Percentiles rank a stretch among this genome's conserved stretches.
phyloP scores from a whole-genome alignment of 805 yeast species.

The Saccharomycopsis amapae region DNA sequence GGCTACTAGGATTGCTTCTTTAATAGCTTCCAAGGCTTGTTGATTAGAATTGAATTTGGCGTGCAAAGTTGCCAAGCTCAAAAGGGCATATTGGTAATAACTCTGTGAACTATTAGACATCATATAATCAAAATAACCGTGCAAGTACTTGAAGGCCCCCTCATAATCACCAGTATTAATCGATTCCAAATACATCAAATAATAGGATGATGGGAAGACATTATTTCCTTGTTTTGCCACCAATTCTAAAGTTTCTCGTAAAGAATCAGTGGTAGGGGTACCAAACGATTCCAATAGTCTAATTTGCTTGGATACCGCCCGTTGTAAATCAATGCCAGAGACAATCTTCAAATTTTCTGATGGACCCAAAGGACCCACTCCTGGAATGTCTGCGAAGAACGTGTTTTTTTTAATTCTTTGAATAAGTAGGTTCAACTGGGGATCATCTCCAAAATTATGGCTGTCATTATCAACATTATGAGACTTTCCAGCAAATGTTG shows the following conservation, averaged over 20 bases:
- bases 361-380: neutral
- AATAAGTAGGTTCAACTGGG: slow-evolving; percentile 24
- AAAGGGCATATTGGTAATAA: slow-evolving; percentile 69
- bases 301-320: slow-evolving; percentile 47
- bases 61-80: slow-evolving; percentile 65
- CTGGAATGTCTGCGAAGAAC: neutral
- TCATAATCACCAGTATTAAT: slow-evolving; percentile 55
- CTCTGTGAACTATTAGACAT: slow-evolving; percentile 56
- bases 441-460: slow-evolving; percentile 29
- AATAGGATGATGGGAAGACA: slow-evolving; percentile 41
- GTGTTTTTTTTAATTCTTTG: slow-evolving; percentile 6
- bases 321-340: slow-evolving; percentile 45
- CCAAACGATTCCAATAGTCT: slow-evolving; percentile 45
- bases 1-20: slow-evolving; percentile 83
- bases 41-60: slow-evolving; percentile 57
- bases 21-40: slow-evolving; percentile 71
- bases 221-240: slow-evolving; percentile 41
- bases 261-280: slow-evolving; percentile 35
- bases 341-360: slow-evolving; percentile 28
- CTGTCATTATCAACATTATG: too few species aligned
- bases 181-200: slow-evolving; percentile 53
- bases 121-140: slow-evolving; percentile 67
- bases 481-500: too few species aligned
- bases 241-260: slow-evolving; percentile 35
- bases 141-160: slow-evolving; percentile 45